Conservation (phyloP, 2,329 filamentous ascomycete genomes). For the Cercospora sp. region DNA sequence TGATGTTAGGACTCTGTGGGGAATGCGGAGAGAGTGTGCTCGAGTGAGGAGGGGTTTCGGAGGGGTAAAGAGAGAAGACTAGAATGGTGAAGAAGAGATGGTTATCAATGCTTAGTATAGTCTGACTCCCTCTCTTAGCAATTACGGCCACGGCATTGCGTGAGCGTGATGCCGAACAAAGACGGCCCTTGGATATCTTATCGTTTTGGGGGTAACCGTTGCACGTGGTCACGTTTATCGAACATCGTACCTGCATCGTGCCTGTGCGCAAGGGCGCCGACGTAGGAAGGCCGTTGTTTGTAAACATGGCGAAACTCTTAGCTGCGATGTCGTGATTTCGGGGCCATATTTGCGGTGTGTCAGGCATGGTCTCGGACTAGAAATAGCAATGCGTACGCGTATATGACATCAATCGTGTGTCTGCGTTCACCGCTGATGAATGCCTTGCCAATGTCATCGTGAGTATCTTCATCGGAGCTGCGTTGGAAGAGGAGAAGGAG, state of each 20-base stretch:
- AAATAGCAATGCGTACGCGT: not conserved
- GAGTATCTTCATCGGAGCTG: not conserved
- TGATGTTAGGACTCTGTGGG: not conserved
- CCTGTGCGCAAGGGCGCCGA: not conserved
- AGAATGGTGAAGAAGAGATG: not conserved
- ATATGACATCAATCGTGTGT: not conserved
- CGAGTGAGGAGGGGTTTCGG: not conserved
- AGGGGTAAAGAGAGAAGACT: not conserved
- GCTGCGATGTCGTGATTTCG: conserved; percentile 5
- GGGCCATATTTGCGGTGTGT: not conserved
- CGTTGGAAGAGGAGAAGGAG: not conserved
- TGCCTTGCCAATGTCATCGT: not conserved
- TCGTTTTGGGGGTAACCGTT: not conserved
- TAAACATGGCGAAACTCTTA: conserved; percentile 6
- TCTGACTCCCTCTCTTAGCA: not conserved
- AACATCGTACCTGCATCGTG: not conserved
- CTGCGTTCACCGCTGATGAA: not conserved
- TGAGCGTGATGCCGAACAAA: not conserved
- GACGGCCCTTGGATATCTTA: not conserved
- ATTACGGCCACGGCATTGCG: conserved; percentile 8
- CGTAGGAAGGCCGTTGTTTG: not conserved
- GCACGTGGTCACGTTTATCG: not conserved
- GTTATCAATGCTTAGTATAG: not conserved
- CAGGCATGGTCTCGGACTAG: not conserved
- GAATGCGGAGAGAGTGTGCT: not conserved